Evolutionary conservation across 352 stramenopile species (phyloP).

Genomic region (Discostella stelligera): DNA sequence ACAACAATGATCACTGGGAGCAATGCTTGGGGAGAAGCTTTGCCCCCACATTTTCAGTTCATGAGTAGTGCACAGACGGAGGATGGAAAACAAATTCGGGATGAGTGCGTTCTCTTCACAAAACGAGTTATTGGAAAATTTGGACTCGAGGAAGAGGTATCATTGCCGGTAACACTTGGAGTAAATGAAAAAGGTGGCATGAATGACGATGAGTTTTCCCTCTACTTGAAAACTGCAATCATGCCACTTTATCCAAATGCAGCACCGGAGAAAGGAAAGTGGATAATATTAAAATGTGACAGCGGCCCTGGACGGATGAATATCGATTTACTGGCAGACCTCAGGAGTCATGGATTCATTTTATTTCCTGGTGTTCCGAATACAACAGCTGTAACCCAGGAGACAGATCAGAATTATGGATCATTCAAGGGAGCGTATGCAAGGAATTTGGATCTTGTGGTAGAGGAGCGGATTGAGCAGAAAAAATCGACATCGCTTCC

Average conservation of each 20-base stretch:
- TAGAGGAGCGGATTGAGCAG: not conserved
- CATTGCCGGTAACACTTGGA: not conserved
- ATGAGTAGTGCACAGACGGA: not conserved
- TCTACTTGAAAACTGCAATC: not conserved
- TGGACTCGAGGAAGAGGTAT: not conserved
- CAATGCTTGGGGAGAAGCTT: not conserved
- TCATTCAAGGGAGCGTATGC: too few relatives aligned
- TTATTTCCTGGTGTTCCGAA: not conserved
- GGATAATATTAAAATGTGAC: not conserved
- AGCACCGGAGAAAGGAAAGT: not conserved
- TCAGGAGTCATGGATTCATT: too few relatives aligned
- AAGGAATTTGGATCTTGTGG: not conserved
- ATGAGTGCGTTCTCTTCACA: not conserved
- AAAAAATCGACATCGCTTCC: not conserved
- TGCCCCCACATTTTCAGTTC: constrained; percentile 5
- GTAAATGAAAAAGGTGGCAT: not conserved
- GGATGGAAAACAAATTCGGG: too few relatives aligned
- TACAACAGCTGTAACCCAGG: not conserved
- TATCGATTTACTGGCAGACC: too few relatives aligned
- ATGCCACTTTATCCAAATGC: constrained; percentile 3
- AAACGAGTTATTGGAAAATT: not conserved
- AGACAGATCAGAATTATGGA: too few relatives aligned
- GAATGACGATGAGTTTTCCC: not conserved
- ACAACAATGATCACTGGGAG: not conserved
- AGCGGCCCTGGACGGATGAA: not conserved